These are phyloP conservation scores for Neltuma alba DNA, from an alignment of 306 rosid species.

Conservation along the genomic window DNA sequence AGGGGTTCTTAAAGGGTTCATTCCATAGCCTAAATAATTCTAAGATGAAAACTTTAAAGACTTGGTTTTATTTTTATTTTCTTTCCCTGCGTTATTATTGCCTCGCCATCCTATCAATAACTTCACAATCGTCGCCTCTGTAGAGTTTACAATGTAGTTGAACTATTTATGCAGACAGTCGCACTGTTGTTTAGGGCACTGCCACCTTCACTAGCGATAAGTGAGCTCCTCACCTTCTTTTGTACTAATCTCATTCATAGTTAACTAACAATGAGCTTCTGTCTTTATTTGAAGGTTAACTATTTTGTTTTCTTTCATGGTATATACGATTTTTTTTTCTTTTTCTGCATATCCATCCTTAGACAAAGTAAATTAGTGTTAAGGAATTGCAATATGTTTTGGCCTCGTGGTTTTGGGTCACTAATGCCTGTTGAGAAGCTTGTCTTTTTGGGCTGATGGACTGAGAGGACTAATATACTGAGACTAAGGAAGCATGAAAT, in stretches of 20 bases:
- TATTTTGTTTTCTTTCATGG: not conserved
- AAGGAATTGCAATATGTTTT: not conserved
- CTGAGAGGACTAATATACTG: not conserved
- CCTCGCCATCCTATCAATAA: not conserved
- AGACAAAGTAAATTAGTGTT: not conserved
- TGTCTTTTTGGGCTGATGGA: not conserved
- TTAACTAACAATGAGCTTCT: not conserved
- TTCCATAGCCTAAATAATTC: not conserved
- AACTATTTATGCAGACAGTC: not conserved
- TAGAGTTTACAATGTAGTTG: not conserved
- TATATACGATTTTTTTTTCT: not conserved
- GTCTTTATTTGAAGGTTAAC: not conserved
- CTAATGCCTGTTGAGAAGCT: not conserved
- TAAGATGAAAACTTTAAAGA: not conserved
- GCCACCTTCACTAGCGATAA: not conserved
- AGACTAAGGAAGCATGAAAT: not conserved
- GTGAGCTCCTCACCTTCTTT: not conserved
- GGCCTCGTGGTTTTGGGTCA: not conserved
- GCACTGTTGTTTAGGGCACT: too few species aligned
- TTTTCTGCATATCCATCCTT: not conserved
- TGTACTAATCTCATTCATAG: not conserved
- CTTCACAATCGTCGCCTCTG: not conserved
- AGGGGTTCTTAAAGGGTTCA: not conserved
- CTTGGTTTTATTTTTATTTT: not conserved
- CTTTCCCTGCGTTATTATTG: not conserved